A percentile compares a stretch with the other conserved stretches of the same genome.
Evolutionary conservation across 352 stramenopile genomes (phyloP).

Genomic region (Pythium monospermum): DNA sequence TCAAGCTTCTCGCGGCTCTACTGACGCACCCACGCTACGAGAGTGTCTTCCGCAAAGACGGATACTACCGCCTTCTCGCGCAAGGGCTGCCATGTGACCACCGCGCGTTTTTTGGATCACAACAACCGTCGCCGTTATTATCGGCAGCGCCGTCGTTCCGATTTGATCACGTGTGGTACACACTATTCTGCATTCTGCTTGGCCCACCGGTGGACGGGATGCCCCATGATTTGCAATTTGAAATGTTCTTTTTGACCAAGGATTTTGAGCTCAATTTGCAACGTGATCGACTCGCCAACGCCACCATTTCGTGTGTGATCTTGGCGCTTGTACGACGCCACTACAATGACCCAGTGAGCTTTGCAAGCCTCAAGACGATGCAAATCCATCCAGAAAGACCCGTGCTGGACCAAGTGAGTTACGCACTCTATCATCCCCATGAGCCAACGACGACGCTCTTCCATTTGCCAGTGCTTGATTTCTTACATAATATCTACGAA

Average conservation of each 20-base stretch:
- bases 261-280: conserved; percentile 70
- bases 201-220: conserved; percentile 56
- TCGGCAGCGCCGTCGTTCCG: conserved; percentile 24
- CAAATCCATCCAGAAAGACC: conserved; percentile 16
- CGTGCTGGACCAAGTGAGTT: conserved; percentile 17
- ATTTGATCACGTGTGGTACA: conserved; percentile 70
- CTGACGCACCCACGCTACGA: conserved; percentile 48
- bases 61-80: conserved; percentile 60
- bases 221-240: conserved; percentile 52
- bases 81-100: conserved; percentile 53
- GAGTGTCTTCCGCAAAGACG: conserved; percentile 51
- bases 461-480: conserved; percentile 51
- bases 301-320: conserved; percentile 46
- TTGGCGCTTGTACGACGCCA: conserved; percentile 47
- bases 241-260: conserved; percentile 58
- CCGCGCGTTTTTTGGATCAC: conserved; percentile 20
- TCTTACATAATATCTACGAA: conserved; percentile 34
- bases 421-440: conserved; percentile 10
- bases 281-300: conserved; percentile 45
- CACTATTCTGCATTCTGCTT: conserved; percentile 57
- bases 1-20: conserved; percentile 45
- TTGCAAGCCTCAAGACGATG: conserved; percentile 16
- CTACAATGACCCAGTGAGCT: conserved; percentile 42
- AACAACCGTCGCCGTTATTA: too few relatives aligned
- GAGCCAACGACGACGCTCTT: conserved; percentile 7